Evolutionary conservation across 169 alveolate genomes (phyloP).

Genomic region (Eimeria maxima): DNA sequence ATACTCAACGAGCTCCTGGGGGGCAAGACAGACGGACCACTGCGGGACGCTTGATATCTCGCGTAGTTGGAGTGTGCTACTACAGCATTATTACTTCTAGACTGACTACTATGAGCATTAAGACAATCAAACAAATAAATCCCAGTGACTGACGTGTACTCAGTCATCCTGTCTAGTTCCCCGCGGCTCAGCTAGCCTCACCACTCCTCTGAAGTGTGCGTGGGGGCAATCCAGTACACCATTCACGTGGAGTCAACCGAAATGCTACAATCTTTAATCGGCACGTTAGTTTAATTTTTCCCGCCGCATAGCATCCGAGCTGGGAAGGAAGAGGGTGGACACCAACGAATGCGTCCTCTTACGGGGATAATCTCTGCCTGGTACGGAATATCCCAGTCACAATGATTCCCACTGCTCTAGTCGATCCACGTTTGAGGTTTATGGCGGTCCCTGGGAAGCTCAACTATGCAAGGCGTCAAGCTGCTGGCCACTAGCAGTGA

Average conservation of each 20-base stretch:
- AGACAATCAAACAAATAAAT: not conserved
- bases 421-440: not conserved
- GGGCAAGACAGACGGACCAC: constrained; percentile 54
- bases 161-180: not conserved
- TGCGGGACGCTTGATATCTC: not conserved
- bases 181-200: not conserved
- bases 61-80: not conserved
- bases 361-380: not conserved
- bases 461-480: not conserved
- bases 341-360: not conserved
- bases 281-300: not conserved
- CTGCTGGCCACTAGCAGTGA: too few relatives aligned
- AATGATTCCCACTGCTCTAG: not conserved
- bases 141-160: not conserved
- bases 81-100: not conserved
- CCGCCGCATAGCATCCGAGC: not conserved
- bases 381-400: not conserved
- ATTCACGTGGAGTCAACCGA: not conserved
- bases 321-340: not conserved
- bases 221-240: not conserved
- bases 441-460: not conserved
- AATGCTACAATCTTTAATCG: not conserved
- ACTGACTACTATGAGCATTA: not conserved
- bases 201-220: not conserved
- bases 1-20: not conserved